Evolutionary conservation across 768 basidiomycete species (phyloP).

Genomic region (Amyloporia xantha): DNA sequence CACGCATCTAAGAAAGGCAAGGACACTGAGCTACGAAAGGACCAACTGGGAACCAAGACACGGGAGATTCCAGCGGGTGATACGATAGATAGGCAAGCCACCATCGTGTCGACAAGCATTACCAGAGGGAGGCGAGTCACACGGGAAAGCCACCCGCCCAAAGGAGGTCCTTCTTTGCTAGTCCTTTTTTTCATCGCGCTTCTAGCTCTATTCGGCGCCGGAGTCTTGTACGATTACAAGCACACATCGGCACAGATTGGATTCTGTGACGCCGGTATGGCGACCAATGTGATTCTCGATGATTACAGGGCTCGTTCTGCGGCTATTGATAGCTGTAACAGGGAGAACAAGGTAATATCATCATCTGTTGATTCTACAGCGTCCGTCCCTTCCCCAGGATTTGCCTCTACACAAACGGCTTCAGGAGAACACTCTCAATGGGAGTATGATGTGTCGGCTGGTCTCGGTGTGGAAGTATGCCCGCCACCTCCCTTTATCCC

Average conservation of each 20-base stretch:
- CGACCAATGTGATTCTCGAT: constrained; percentile 53
- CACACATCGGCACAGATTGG: constrained; percentile 63
- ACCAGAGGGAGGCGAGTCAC: constrained; percentile 27
- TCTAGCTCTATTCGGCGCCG: constrained; percentile 16
- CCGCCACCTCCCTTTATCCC: constrained; percentile 50
- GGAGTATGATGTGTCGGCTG: constrained; percentile 19
- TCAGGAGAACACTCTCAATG: not conserved
- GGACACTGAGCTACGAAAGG: constrained; percentile 4
- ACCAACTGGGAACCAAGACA: constrained; percentile 1
- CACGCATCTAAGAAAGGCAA: constrained; percentile 14
- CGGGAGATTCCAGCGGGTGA: constrained; percentile 7
- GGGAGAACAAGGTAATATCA: constrained; percentile 44
- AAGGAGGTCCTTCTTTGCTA: constrained; percentile 24
- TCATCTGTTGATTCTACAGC: constrained; percentile 21
- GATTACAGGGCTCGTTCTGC: constrained; percentile 36
- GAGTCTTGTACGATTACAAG: constrained; percentile 47
- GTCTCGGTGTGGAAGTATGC: constrained; percentile 33
- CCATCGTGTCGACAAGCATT: constrained; percentile 32
- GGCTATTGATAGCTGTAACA: constrained; percentile 51
- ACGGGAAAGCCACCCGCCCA: not conserved
- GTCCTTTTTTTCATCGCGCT: constrained; percentile 39
- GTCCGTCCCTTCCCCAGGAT: constrained; percentile 9
- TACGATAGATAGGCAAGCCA: constrained; percentile 20
- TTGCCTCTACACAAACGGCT: constrained; percentile 6
- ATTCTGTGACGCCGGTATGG: constrained; percentile 62